phyloP scores from a whole-genome alignment of 352 stramenopile genomes.

The Pseudoperonospora humuli region DNA sequence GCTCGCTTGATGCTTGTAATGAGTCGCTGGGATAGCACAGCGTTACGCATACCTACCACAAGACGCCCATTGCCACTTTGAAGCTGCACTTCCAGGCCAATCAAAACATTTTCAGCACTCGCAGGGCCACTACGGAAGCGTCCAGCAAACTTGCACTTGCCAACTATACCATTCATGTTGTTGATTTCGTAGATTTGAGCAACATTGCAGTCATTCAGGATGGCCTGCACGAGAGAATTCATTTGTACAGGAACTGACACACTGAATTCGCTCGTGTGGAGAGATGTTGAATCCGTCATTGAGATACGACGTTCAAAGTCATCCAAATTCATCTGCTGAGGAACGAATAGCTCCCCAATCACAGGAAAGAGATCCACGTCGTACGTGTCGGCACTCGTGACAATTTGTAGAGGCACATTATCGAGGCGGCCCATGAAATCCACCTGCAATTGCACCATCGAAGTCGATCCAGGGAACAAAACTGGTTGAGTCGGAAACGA shows the following conservation, averaged over 20 bases:
- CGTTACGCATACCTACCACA: constrained; percentile 47
- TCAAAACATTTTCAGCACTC: constrained; percentile 40
- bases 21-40: constrained; percentile 46
- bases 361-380: constrained; percentile 53
- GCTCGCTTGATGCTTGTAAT: constrained; percentile 43
- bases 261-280: constrained; percentile 58
- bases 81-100: constrained; percentile 55
- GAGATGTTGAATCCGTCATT: constrained; percentile 37
- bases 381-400: constrained; percentile 42
- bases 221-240: constrained; percentile 36
- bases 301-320: constrained; percentile 67
- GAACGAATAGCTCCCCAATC: constrained; percentile 55
- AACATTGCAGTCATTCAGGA: constrained; percentile 53
- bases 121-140: constrained; percentile 37
- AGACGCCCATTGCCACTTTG: constrained; percentile 56
- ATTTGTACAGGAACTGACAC: constrained; percentile 43
- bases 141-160: constrained; percentile 66
- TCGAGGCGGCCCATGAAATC: constrained; percentile 73
- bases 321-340: constrained; percentile 64
- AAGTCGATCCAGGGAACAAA: constrained; percentile 63
- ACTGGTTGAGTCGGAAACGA: constrained; percentile 79
- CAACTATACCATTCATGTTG: constrained; percentile 44
- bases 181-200: constrained; percentile 75
- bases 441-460: constrained; percentile 76
- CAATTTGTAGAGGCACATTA: constrained; percentile 52